Conservation (phyloP, 2,329 filamentous ascomycete species). For the Colletotrichum aenigma region DNA sequence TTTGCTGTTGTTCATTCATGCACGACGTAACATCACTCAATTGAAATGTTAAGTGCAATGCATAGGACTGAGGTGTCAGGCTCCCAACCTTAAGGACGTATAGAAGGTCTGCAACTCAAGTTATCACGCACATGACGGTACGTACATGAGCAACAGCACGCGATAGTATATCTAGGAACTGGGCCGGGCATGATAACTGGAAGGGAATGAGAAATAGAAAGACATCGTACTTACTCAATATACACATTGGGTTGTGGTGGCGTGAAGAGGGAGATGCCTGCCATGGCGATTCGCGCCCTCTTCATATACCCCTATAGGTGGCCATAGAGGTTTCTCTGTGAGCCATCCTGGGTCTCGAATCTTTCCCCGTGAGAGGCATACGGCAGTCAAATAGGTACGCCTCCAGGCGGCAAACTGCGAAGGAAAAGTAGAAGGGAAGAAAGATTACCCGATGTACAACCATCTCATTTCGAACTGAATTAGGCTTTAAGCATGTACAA, state of each 20-base stretch:
- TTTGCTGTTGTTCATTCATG: neutral
- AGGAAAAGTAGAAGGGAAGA: too few relatives aligned
- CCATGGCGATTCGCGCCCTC: too few relatives aligned
- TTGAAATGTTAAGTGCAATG: neutral
- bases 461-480: neutral
- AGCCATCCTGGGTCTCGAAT: too few relatives aligned
- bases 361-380: too few relatives aligned
- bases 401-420: too few relatives aligned
- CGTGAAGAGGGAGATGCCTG: too few relatives aligned
- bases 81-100: neutral
- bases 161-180: neutral
- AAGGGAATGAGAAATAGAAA: neutral
- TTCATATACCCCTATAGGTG: too few relatives aligned
- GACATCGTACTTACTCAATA: too few relatives aligned
- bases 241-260: too few relatives aligned
- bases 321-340: too few relatives aligned
- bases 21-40: neutral
- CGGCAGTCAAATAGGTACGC: too few relatives aligned
- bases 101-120: neutral
- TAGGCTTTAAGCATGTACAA: neutral
- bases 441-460: neutral
- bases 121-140: neutral
- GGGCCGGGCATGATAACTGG: too few relatives aligned
- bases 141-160: neutral
- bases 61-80: neutral